Conservation (phyloP, 352 stramenopile genomes). For the Plasmopara muralis region DNA sequence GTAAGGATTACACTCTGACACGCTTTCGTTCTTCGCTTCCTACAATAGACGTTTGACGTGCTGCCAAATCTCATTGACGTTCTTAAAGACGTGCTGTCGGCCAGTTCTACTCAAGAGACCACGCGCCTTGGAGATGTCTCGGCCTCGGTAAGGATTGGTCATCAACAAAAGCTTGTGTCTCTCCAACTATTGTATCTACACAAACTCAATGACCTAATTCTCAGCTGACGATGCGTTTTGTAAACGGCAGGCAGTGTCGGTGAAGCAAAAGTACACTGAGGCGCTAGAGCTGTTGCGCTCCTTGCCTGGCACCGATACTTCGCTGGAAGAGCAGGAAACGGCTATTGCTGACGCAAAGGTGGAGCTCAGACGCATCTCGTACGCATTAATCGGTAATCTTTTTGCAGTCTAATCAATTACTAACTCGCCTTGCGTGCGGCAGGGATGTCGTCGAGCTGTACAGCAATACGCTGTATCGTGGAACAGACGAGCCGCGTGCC, state of each 20-base stretch:
- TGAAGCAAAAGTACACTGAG: constrained; percentile 73
- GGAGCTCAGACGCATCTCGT: constrained; percentile 76
- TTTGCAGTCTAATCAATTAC: neutral
- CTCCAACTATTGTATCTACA: too few relatives aligned
- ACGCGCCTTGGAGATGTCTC: constrained; percentile 76
- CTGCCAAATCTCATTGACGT: constrained; percentile 80
- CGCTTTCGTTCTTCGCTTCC: neutral
- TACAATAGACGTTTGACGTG: constrained; percentile 60
- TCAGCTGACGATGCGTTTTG: neutral
- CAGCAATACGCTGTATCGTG: constrained; percentile 80
- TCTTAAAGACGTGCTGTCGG: constrained; percentile 76
- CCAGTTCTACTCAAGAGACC: constrained; percentile 65
- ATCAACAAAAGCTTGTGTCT: too few relatives aligned
- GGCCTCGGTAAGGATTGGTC: constrained; percentile 39
- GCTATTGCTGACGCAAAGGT: constrained; percentile 64
- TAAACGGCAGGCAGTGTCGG: constrained; percentile 43
- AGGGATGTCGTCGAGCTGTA: constrained; percentile 79
- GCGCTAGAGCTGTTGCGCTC: constrained; percentile 62
- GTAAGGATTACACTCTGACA: neutral
- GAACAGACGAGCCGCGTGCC: constrained; percentile 74
- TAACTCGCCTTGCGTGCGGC: constrained; percentile 8
- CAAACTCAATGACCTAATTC: too few relatives aligned
- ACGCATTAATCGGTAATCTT: constrained; percentile 2
- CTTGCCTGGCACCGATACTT: constrained; percentile 68
- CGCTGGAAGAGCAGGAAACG: constrained; percentile 65